A percentile compares a stretch with the other conserved stretches of the same genome.
Conservation (phyloP, 2,329 filamentous ascomycete genomes). For the Pleurostoma richardsiae region DNA sequence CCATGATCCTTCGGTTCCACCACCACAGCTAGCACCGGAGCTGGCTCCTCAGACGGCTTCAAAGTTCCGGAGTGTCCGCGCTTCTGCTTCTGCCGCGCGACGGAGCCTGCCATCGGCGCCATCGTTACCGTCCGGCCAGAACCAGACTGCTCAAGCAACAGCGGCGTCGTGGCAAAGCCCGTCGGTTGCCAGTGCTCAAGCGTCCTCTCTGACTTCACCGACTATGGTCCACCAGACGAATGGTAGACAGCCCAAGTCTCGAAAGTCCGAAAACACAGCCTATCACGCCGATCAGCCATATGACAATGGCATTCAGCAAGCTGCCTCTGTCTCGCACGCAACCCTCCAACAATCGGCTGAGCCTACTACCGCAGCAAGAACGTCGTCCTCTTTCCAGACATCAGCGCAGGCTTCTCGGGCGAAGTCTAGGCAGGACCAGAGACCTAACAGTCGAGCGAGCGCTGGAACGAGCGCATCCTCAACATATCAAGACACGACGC, state of each 20-base stretch:
- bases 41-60: neutral
- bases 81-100: conserved; percentile 1
- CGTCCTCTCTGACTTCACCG: neutral
- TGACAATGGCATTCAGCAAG: conserved; percentile 3
- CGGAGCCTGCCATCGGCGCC: conserved; percentile 7
- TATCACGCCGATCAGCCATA: conserved; percentile 5
- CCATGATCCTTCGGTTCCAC: neutral
- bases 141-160: neutral
- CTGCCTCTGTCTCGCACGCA: conserved; percentile 15
- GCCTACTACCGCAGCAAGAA: conserved; percentile 21
- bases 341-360: conserved; percentile 17
- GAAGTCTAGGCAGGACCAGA: conserved; percentile 28
- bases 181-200: conserved; percentile 11
- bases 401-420: conserved; percentile 13
- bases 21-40: conserved; percentile 1
- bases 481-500: no score
- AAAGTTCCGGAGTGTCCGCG: neutral
- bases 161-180: neutral
- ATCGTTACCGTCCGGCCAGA: neutral
- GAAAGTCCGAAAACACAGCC: neutral
- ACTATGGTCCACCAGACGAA: neutral
- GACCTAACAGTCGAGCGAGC: conserved; percentile 11
- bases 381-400: conserved; percentile 15
- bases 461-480: no score
- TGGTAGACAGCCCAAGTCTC: neutral